Evolutionary conservation across 2,329 filamentous ascomycete genomes (phyloP).

Genomic region (Aspergillus persii): DNA sequence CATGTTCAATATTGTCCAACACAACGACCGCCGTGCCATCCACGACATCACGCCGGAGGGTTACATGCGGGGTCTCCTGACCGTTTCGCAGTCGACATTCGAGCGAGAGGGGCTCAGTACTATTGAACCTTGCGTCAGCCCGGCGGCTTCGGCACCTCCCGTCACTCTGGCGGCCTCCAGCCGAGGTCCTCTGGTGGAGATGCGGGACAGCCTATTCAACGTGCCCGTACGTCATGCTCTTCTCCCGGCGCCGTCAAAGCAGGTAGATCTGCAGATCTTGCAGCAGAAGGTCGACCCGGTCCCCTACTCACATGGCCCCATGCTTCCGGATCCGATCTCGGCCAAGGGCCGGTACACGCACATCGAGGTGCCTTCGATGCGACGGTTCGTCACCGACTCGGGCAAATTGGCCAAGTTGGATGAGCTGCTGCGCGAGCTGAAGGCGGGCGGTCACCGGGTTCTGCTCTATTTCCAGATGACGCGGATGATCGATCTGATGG

Average conservation of each 20-base stretch:
- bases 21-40: conserved; percentile 64
- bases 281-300: conserved; percentile 64
- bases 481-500: conserved; percentile 98
- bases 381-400: conserved; percentile 93
- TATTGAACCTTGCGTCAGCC: conserved; percentile 77
- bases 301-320: conserved; percentile 58
- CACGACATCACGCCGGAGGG: conserved; percentile 71
- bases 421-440: conserved; percentile 80
- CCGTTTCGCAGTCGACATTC: conserved; percentile 67
- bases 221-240: conserved; percentile 69
- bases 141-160: conserved; percentile 79
- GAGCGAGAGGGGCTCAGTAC: conserved; percentile 68
- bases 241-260: conserved; percentile 60
- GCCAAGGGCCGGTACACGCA: conserved; percentile 83
- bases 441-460: conserved; percentile 88
- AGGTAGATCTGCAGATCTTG: conserved; percentile 72
- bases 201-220: conserved; percentile 74
- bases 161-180: conserved; percentile 76
- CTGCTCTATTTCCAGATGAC: conserved; percentile 99
- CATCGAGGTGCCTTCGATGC: conserved; percentile 93
- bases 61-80: conserved; percentile 72
- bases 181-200: conserved; percentile 62
- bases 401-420: conserved; percentile 94
- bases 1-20: conserved; percentile 75
- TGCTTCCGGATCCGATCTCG: conserved; percentile 76